phyloP scores from a whole-genome alignment of 306 rosid species.

The Glycine soja region DNA sequence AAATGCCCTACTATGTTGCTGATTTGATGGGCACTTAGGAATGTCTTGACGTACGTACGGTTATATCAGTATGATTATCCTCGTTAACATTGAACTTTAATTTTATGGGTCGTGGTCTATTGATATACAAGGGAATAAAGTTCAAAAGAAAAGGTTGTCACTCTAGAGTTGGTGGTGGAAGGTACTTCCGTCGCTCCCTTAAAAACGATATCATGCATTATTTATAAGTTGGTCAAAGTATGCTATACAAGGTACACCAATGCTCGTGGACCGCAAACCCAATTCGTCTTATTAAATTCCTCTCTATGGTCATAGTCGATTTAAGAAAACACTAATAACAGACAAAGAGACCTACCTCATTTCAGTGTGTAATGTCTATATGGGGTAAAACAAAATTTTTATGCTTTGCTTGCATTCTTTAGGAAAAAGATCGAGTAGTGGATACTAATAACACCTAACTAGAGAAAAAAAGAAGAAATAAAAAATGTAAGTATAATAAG shows the following conservation, averaged over 20 bases:
- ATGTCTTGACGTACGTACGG: background rate
- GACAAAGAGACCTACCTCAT: background rate
- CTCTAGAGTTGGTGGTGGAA: background rate
- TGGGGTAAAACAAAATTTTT: background rate
- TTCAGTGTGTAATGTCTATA: background rate
- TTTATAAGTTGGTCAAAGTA: slow-evolving; percentile 23
- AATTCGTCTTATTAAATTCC: background rate
- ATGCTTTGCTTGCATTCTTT: background rate
- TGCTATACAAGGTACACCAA: background rate
- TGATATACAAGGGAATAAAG: background rate
- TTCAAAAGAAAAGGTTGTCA: background rate
- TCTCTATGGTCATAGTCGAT: background rate
- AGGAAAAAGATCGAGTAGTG: too few species aligned
- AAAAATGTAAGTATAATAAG: too few species aligned
- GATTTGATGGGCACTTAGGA: background rate
- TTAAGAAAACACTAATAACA: background rate
- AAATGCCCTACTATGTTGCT: background rate
- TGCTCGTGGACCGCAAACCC: background rate
- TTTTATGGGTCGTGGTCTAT: background rate
- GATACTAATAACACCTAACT: background rate
- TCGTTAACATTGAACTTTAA: background rate
- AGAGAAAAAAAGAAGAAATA: too few species aligned
- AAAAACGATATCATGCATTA: slow-evolving; percentile 28
- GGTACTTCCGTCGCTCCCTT: slow-evolving; percentile 1
- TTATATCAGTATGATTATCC: slow-evolving; percentile 17